Evolutionary conservation across 2,329 filamentous ascomycete genomes (phyloP).

Genomic region (Penicillium sp.): DNA sequence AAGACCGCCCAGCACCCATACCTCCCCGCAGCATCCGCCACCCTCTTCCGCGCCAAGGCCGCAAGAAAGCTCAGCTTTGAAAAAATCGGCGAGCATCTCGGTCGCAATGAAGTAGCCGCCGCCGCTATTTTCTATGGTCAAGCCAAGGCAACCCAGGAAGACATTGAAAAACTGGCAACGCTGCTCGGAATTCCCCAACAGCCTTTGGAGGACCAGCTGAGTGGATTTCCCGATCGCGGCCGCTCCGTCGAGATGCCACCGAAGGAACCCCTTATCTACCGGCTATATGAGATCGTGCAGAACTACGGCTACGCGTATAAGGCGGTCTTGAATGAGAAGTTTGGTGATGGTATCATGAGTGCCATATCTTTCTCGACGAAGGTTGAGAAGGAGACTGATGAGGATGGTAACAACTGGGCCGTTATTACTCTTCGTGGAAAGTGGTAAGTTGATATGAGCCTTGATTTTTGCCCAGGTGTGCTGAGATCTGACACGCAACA

Average conservation of each 20-base stretch:
- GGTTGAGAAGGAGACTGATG: constrained; percentile 90
- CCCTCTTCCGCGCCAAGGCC: constrained; percentile 81
- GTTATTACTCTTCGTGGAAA: constrained; percentile 82
- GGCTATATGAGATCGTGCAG: constrained; percentile 91
- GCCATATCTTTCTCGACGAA: constrained; percentile 88
- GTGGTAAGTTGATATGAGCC: constrained; percentile 59
- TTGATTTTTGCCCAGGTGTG: background rate
- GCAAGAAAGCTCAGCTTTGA: constrained; percentile 75
- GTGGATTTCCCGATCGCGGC: constrained; percentile 78
- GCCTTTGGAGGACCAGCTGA: constrained; percentile 62
- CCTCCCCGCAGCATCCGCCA: constrained; percentile 69
- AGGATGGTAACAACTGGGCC: constrained; percentile 77
- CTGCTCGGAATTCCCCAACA: constrained; percentile 63
- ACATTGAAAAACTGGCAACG: constrained; percentile 66
- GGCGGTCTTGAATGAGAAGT: constrained; percentile 93
- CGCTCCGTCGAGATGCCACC: constrained; percentile 79
- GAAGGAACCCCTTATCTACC: constrained; percentile 82
- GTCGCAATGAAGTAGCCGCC: constrained; percentile 78
- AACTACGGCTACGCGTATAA: constrained; percentile 98
- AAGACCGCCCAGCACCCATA: constrained; percentile 49
- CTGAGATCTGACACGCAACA: constrained; percentile 22
- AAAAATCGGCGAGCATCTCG: constrained; percentile 70
- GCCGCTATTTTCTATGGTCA: constrained; percentile 93
- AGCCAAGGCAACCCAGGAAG: constrained; percentile 69
- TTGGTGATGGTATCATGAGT: constrained; percentile 93